Evolutionary conservation across 768 basidiomycete genomes (phyloP).

Genomic region (Mycena venus): DNA sequence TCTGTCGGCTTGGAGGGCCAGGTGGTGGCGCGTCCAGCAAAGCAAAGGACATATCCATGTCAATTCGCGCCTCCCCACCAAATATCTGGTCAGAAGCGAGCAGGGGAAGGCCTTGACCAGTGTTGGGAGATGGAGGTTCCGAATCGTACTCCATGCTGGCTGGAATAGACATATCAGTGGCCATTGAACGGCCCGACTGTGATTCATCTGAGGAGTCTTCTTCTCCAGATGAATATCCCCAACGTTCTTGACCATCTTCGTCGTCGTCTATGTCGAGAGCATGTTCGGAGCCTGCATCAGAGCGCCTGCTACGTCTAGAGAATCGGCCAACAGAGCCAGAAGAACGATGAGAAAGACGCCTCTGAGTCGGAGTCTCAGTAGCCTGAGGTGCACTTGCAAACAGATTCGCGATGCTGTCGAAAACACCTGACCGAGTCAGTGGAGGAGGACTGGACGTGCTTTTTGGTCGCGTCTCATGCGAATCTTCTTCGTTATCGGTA

Average conservation of each 20-base stretch:
- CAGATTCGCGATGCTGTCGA: slow-evolving; percentile 77
- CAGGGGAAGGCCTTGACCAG: slow-evolving; percentile 70
- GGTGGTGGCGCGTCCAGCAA: slow-evolving; percentile 78
- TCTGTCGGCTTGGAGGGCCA: slow-evolving; percentile 89
- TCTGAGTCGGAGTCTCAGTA: slow-evolving; percentile 52
- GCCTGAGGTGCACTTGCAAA: slow-evolving; percentile 66
- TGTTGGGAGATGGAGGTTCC: slow-evolving; percentile 71
- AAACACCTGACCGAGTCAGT: slow-evolving; percentile 55
- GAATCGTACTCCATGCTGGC: slow-evolving; percentile 82
- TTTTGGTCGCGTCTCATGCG: slow-evolving; percentile 42
- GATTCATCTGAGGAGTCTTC: slow-evolving; percentile 68
- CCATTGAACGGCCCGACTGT: slow-evolving; percentile 45
- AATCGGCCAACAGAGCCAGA: slow-evolving; percentile 63
- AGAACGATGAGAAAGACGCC: slow-evolving; percentile 69
- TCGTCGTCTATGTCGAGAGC: slow-evolving; percentile 68
- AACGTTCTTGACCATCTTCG: slow-evolving; percentile 76
- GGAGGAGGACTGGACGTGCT: slow-evolving; percentile 49
- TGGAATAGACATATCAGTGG: slow-evolving; percentile 60
- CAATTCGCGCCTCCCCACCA: slow-evolving; percentile 86
- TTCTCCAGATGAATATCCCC: slow-evolving; percentile 94
- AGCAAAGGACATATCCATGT: slow-evolving; percentile 79
- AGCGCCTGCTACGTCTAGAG: slow-evolving; percentile 67
- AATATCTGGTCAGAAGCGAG: slow-evolving; percentile 84
- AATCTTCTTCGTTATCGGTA: slow-evolving; percentile 40
- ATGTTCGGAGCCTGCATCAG: slow-evolving; percentile 72